Evolutionary conservation across 352 stramenopile species (phyloP).

Genomic region (Blastocystis sp.): DNA sequence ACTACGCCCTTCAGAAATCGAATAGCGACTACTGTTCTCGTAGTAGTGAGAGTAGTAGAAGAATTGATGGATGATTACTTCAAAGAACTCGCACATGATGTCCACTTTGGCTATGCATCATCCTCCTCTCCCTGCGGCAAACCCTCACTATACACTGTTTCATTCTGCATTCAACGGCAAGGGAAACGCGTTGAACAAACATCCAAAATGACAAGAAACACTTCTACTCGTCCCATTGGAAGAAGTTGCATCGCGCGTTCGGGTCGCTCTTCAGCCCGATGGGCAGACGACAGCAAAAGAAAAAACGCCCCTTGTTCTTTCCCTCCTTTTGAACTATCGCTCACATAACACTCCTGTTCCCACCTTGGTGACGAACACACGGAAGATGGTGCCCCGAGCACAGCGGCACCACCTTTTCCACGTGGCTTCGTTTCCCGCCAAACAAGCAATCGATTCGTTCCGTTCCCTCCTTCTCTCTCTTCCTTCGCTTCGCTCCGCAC

Average conservation of each 20-base stretch:
- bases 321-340: conserved; percentile 6
- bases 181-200: not conserved
- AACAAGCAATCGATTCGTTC: conserved; percentile 17
- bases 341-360: not conserved
- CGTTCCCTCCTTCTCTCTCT: not conserved
- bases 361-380: conserved; percentile 37
- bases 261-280: conserved; percentile 72
- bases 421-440: conserved; percentile 3
- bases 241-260: conserved; percentile 81
- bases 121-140: not conserved
- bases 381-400: conserved; percentile 6
- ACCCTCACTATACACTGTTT: conserved; percentile 19
- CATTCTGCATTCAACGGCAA: conserved; percentile 35
- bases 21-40: not conserved
- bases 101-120: conserved; percentile 8
- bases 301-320: conserved; percentile 50
- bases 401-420: not conserved
- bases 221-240: conserved; percentile 76
- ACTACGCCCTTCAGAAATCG: not conserved
- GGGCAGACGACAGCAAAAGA: conserved; percentile 8
- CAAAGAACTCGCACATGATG: conserved; percentile 35
- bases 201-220: not conserved
- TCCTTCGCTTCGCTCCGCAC: conserved; percentile 13
- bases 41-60: conserved; percentile 40
- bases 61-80: conserved; percentile 39